Evolutionary conservation across 2,329 filamentous ascomycete species (phyloP).

Genomic region (Massarina eburnea): DNA sequence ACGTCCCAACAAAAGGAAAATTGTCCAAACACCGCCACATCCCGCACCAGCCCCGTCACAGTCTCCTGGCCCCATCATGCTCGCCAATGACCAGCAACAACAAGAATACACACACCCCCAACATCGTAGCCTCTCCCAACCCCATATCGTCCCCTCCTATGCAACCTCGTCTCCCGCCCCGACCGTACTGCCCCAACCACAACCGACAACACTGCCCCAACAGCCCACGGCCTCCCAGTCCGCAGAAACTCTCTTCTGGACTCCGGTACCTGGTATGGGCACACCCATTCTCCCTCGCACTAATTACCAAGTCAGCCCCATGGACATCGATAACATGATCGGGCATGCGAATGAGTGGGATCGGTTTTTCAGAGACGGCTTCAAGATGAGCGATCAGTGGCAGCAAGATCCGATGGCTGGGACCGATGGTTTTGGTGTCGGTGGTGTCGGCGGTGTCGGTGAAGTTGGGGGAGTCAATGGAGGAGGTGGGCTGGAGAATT

Average conservation of each 20-base stretch:
- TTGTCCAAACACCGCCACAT: slow-evolving; percentile 19
- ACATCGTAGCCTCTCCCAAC: slow-evolving; percentile 3
- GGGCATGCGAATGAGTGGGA: slow-evolving; percentile 32
- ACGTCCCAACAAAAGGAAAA: slow-evolving; percentile 7
- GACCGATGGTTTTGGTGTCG: too few relatives aligned
- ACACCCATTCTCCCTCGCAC: slow-evolving; percentile 39
- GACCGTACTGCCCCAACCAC: slow-evolving; percentile 21
- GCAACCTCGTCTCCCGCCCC: slow-evolving; percentile 17
- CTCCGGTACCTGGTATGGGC: slow-evolving; percentile 44
- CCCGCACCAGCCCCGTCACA: slow-evolving; percentile 10
- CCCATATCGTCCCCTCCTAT: slow-evolving; percentile 14
- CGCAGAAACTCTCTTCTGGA: slow-evolving; percentile 36
- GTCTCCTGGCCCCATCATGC: slow-evolving; percentile 13
- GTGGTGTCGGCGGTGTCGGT: too few relatives aligned
- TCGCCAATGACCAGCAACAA: slow-evolving; percentile 16
- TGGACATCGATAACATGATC: slow-evolving; percentile 40
- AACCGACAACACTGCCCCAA: slow-evolving; percentile 10
- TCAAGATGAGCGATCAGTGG: slow-evolving; percentile 33
- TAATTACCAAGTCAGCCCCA: slow-evolving; percentile 31
- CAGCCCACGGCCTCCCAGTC: slow-evolving; percentile 12
- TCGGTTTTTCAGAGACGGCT: slow-evolving; percentile 37
- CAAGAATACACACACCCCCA: not conserved
- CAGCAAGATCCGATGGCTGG: slow-evolving; percentile 7
- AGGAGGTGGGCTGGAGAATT: too few relatives aligned
- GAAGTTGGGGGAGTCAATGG: too few relatives aligned